Base-by-base conservation (phyloP, 352 stramenopile species). In the Peronospora tabacina region DNA sequence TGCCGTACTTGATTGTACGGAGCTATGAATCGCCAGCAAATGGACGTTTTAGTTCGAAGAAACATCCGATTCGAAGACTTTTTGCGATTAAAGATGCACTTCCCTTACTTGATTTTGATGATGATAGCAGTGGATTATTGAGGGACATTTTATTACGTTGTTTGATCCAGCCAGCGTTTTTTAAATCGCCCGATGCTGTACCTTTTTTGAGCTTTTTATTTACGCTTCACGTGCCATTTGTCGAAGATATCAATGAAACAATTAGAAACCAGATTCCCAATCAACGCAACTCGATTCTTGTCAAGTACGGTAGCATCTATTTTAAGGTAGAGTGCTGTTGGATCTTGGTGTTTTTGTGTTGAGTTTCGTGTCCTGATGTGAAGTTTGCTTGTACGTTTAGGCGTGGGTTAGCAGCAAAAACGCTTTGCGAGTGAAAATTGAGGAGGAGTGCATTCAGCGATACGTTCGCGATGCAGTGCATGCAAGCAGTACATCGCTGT, bases 171-270 rank as follows among this genome's bases (percentile, higher is more conserved):
- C 81, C 86, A 2, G 72, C 81, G 20, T 83, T 94, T 35, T 92
- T 96, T 44, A 68, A 73, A 6, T 91, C 81, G 0, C 75, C 82
- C 0, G 83, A 95, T 49, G 86, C 84, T 4, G 68, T 88, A 11
- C 52, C 78, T 5, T 90, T 96, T 43, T 58, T 96, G 36, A 84
- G 79, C 35, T 94, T 88, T 33, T 49, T 95, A 15, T 95, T 96
- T 52, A 79, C 82, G 7, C 64, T 96, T 7, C 81, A 96, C 55
- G 60, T 86, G 49, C 72, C 76, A 8, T 93, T 95, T 54, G 73
- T 91, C 20, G 49, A 66, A 20, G 82, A 93, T 47, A 93, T 96
- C 43, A 90, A 95, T 50, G 74, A 83, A 30, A 94, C 84, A 5
- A 91, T 96, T 33, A 71, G 78, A 15, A 93, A 93, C 52, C 82